Conservation (phyloP, 148 eudicot species). For the Linanthus parryae region DNA sequence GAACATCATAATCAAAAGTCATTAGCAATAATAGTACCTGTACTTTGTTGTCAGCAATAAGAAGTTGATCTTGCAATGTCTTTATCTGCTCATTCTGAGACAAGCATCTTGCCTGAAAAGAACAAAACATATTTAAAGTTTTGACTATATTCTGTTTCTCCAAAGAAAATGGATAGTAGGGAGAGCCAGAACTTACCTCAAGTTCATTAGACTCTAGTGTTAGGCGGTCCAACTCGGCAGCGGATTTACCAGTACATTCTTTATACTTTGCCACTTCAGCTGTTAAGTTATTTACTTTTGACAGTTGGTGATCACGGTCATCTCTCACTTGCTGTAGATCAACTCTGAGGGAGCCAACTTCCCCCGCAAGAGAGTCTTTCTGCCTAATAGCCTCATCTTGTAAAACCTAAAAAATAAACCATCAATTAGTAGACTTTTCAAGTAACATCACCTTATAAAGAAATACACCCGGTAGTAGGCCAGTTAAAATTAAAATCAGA, state of each 20-base stretch:
- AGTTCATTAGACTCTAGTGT: conserved; percentile 52
- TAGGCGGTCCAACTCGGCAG: conserved; percentile 51
- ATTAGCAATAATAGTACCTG: conserved; percentile 35
- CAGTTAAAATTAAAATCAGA: too few relatives aligned
- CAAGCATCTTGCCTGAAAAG: conserved; percentile 48
- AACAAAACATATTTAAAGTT: neutral
- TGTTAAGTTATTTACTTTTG: conserved; percentile 47
- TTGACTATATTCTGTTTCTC: too few relatives aligned
- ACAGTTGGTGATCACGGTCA: conserved; percentile 70
- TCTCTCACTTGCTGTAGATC: conserved; percentile 76
- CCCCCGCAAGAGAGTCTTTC: conserved; percentile 61
- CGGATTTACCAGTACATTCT: conserved; percentile 58
- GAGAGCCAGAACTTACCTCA: conserved; percentile 44
- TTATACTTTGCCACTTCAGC: conserved; percentile 57
- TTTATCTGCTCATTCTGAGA: conserved; percentile 60
- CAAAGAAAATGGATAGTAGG: conserved; percentile 1
- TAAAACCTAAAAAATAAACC: conserved; percentile 35
- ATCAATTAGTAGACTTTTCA: too few relatives aligned
- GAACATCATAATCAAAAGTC: too few relatives aligned
- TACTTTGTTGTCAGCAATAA: conserved; percentile 56
- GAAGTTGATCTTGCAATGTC: conserved; percentile 61
- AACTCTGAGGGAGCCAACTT: conserved; percentile 56
- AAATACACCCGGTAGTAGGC: too few relatives aligned
- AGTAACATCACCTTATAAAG: too few relatives aligned
- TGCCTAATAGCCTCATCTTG: conserved; percentile 70